Conservation (phyloP, 176 grass and related monocot genomes). For the Aegilops tauschii region DNA sequence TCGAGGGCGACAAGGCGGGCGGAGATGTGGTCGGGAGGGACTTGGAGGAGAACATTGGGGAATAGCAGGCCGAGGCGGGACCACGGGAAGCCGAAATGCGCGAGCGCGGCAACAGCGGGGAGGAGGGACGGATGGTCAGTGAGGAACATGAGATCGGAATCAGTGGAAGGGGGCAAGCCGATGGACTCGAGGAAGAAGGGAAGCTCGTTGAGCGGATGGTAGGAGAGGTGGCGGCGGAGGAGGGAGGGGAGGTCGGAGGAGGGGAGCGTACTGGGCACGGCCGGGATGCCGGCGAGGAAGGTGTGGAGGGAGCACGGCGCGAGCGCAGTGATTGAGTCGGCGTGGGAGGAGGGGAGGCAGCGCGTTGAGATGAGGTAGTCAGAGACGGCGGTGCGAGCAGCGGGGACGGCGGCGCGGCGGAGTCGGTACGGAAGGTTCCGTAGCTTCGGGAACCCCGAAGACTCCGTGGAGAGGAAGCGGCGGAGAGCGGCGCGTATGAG, state of each 20-base stretch:
- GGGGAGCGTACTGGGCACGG: constrained; percentile 32
- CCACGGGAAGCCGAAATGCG: constrained; percentile 74
- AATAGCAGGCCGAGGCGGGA: constrained; percentile 53
- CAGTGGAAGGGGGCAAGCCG: constrained; percentile 31
- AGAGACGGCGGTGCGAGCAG: constrained; percentile 52
- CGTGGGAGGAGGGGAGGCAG: constrained; percentile 58
- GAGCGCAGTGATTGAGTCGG: constrained; percentile 58
- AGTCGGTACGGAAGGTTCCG: constrained; percentile 46
- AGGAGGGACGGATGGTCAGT: constrained; percentile 58
- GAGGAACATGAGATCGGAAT: constrained; percentile 54
- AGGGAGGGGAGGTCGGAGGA: constrained; percentile 28
- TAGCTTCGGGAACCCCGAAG: constrained; percentile 32
- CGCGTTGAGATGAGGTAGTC: constrained; percentile 82
- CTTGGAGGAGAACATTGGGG: constrained; percentile 38
- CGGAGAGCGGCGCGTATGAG: constrained; percentile 21
- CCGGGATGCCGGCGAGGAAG: constrained; percentile 45
- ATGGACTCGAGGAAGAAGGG: constrained; percentile 94
- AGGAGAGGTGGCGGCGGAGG: constrained; percentile 64
- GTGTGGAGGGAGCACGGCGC: constrained; percentile 59
- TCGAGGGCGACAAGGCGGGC: constrained; percentile 51
- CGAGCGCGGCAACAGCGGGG: constrained; percentile 41
- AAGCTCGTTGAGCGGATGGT: constrained; percentile 74
- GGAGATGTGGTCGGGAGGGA: constrained; percentile 39
- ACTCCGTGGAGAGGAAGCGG: constrained; percentile 30
- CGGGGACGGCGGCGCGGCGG: constrained; percentile 47